Evolutionary conservation across 106 monocot species (phyloP).

Genomic region (Dioscorea zingiberensis): DNA sequence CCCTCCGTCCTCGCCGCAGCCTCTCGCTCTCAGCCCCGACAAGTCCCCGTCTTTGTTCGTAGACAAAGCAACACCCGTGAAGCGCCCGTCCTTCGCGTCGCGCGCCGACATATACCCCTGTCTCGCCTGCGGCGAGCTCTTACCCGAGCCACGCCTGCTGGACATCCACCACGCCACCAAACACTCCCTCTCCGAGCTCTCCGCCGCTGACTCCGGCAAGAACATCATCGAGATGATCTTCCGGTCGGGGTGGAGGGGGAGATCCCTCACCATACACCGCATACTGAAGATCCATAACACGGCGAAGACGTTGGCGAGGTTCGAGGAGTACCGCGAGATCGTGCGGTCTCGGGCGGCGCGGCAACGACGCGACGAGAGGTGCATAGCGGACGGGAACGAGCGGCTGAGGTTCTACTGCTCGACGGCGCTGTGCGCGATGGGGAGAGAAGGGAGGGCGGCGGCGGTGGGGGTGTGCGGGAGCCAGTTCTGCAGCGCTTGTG

Average conservation of each 20-base stretch:
- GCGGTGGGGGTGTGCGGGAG: constrained; percentile 30
- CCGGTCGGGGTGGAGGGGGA: constrained; percentile 44
- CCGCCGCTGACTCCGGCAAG: constrained; percentile 40
- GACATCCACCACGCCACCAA: constrained; percentile 38
- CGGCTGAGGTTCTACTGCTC: constrained; percentile 62
- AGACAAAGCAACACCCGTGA: background rate
- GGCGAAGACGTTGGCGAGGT: constrained; percentile 30
- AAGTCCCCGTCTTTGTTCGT: background rate
- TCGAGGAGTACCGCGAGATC: constrained; percentile 62
- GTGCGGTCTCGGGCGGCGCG: constrained; percentile 40
- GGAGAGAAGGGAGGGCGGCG: background rate
- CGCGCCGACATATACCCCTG: constrained; percentile 39
- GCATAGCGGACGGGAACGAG: constrained; percentile 72
- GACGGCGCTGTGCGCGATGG: constrained; percentile 38
- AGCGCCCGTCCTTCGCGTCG: constrained; percentile 21
- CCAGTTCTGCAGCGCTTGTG: constrained; percentile 50
- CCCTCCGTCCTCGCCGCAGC: background rate
- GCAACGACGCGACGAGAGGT: constrained; percentile 30
- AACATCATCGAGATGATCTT: constrained; percentile 67
- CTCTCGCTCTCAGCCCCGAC: background rate
- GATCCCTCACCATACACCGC: constrained; percentile 21
- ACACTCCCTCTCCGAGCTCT: constrained; percentile 49
- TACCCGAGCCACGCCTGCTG: constrained; percentile 29
- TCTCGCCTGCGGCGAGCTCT: constrained; percentile 34
- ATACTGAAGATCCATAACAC: constrained; percentile 59